phyloP scores from a whole-genome alignment of 805 yeast species.

The Sungouiozyma intestinalis region DNA sequence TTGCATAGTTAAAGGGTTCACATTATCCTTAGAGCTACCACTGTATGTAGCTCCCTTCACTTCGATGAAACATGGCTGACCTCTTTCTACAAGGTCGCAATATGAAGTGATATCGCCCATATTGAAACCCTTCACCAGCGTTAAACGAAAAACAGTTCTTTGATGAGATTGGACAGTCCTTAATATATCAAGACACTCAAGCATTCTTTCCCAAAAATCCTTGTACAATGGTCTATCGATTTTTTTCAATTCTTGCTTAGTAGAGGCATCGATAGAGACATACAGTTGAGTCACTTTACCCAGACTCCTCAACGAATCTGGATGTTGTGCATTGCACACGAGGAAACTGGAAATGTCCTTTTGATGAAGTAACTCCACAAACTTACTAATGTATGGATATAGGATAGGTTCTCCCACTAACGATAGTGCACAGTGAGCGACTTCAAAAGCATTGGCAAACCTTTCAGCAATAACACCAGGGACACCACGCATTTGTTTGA shows the following conservation, averaged over 20 bases:
- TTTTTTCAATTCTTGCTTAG: slow-evolving; percentile 63
- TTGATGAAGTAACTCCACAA: slow-evolving; percentile 69
- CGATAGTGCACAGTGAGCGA: slow-evolving; percentile 84
- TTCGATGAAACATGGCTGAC: slow-evolving; percentile 79
- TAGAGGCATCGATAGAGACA: slow-evolving; percentile 91
- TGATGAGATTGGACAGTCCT: slow-evolving; percentile 66
- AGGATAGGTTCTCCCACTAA: slow-evolving; percentile 92
- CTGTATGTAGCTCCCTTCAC: slow-evolving; percentile 94
- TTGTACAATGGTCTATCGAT: slow-evolving; percentile 83
- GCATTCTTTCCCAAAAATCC: slow-evolving; percentile 87
- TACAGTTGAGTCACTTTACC: slow-evolving; percentile 80
- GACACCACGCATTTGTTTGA: slow-evolving; percentile 90
- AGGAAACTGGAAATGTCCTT: slow-evolving; percentile 74
- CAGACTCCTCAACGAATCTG: slow-evolving; percentile 62
- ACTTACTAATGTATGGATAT: slow-evolving; percentile 83
- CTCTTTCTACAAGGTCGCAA: slow-evolving; percentile 77
- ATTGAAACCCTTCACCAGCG: slow-evolving; percentile 87
- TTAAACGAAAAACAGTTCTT: slow-evolving; percentile 82
- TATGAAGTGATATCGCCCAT: slow-evolving; percentile 71
- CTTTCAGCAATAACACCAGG: slow-evolving; percentile 89
- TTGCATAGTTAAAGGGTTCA: slow-evolving; percentile 88
- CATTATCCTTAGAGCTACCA: slow-evolving; percentile 76
- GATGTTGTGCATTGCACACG: slow-evolving; percentile 95
- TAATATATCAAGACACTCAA: slow-evolving; percentile 69
- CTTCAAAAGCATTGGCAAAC: slow-evolving; percentile 82